Percentiles rank a stretch among this genome's conserved stretches.
These are phyloP conservation scores for Colletotrichum abscissum DNA, from an alignment of 2,329 filamentous ascomycete genomes.

Conservation along the genomic window DNA sequence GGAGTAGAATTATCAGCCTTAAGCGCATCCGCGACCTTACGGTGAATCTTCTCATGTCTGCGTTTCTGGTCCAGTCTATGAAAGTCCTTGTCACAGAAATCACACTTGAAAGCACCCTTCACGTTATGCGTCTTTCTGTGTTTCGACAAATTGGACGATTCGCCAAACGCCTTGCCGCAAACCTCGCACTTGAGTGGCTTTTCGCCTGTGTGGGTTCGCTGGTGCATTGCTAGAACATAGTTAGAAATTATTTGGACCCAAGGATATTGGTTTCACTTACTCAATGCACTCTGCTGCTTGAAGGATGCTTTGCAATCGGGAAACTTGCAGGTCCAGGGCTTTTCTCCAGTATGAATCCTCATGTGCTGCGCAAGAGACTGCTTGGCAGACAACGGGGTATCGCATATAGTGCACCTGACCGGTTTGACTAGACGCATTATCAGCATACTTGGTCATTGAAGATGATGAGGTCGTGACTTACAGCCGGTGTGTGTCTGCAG, in stretches of 20 bases:
- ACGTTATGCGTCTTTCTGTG: slow-evolving; percentile 71
- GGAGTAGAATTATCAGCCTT: neutral
- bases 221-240: slow-evolving; percentile 68
- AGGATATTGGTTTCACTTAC: slow-evolving; percentile 52
- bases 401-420: slow-evolving; percentile 66
- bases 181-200: slow-evolving; percentile 70
- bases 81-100: slow-evolving; percentile 67
- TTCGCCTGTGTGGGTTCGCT: slow-evolving; percentile 72
- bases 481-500: slow-evolving; percentile 74
- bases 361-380: slow-evolving; percentile 76
- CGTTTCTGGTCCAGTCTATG: slow-evolving; percentile 70
- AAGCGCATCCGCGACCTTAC: slow-evolving; percentile 39
- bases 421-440: slow-evolving; percentile 63
- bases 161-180: slow-evolving; percentile 70
- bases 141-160: slow-evolving; percentile 75
- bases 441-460: slow-evolving; percentile 39
- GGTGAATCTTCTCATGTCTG: slow-evolving; percentile 58
- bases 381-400: slow-evolving; percentile 70
- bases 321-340: slow-evolving; percentile 68
- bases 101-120: slow-evolving; percentile 62
- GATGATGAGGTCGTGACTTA: slow-evolving; percentile 49
- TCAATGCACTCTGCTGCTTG: slow-evolving; percentile 75
- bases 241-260: slow-evolving; percentile 10
- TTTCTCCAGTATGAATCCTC: slow-evolving; percentile 74
- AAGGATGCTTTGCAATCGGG: slow-evolving; percentile 67